Conservation (phyloP, 1,284 basidiomycete genomes). For the Neolentinus lepideus region DNA sequence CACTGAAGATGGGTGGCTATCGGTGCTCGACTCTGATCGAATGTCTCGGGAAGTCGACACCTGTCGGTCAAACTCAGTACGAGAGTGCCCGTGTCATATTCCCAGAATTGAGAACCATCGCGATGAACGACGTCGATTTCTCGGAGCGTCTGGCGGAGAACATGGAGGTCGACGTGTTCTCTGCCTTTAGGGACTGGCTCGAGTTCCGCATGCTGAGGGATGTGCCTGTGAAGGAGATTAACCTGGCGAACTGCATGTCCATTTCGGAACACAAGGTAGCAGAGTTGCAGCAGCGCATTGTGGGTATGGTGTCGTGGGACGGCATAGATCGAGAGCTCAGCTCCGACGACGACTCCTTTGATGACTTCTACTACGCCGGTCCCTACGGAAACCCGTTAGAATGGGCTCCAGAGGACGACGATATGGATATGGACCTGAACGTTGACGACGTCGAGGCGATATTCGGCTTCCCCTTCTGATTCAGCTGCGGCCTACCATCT, state of each 20-base stretch:
- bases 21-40: not conserved
- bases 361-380: not conserved
- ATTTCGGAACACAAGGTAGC: not conserved
- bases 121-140: not conserved
- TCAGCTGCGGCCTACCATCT: not conserved
- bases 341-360: not conserved
- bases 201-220: not conserved
- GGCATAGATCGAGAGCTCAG: not conserved
- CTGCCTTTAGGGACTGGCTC: not conserved
- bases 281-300: not conserved
- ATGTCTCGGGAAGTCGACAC: not conserved
- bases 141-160: not conserved
- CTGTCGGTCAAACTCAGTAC: not conserved
- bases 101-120: not conserved
- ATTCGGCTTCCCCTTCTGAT: slow-evolving; percentile 1
- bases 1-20: not conserved
- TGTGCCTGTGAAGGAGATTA: not conserved
- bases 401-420: not conserved
- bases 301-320: not conserved
- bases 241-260: not conserved
- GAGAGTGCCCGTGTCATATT: not conserved
- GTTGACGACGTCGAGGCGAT: not conserved
- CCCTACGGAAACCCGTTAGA: not conserved
- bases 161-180: not conserved
- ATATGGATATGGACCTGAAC: not conserved